A percentile compares a stretch with the other conserved stretches of the same genome.
These are phyloP conservation scores for Erodium texanum DNA, from an alignment of 441 rosid genomes.

Conservation along the genomic window DNA sequence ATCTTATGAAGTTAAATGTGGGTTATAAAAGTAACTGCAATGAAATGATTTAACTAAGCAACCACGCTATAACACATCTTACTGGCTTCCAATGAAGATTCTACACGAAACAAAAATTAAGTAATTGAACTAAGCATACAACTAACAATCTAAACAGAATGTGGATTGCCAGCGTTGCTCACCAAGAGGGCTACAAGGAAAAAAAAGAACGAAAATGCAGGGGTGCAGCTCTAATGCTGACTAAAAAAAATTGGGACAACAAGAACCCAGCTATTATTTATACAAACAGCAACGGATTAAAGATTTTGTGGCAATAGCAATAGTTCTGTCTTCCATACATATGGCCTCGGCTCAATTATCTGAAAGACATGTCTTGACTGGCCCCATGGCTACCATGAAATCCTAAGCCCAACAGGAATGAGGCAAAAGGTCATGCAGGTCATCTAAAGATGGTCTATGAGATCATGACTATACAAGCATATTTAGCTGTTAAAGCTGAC, in stretches of 20 bases:
- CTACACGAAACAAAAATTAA: background rate
- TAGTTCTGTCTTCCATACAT: background rate
- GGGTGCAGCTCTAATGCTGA: background rate
- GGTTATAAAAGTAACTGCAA: background rate
- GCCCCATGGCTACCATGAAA: background rate
- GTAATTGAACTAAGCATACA: background rate
- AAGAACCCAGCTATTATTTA: background rate
- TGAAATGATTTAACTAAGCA: background rate
- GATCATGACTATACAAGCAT: background rate
- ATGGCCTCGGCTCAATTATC: background rate
- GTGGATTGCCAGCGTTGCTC: background rate
- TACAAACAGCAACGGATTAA: background rate
- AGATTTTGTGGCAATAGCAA: background rate
- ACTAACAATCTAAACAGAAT: background rate
- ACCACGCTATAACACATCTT: background rate
- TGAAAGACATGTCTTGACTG: background rate
- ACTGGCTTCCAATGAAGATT: background rate
- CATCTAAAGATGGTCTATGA: slow-evolving; percentile 3
- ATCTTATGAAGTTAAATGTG: background rate
- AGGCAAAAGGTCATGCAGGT: slow-evolving; percentile 9
- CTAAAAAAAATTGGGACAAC: background rate
- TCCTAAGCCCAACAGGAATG: background rate
- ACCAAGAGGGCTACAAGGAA: background rate
- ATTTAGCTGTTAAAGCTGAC: background rate
- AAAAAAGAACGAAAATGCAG: background rate